Percentiles rank a stretch among this genome's conserved stretches.
phyloP scores from a whole-genome alignment of 2,329 filamentous ascomycete genomes.

The Knufia fluminis region DNA sequence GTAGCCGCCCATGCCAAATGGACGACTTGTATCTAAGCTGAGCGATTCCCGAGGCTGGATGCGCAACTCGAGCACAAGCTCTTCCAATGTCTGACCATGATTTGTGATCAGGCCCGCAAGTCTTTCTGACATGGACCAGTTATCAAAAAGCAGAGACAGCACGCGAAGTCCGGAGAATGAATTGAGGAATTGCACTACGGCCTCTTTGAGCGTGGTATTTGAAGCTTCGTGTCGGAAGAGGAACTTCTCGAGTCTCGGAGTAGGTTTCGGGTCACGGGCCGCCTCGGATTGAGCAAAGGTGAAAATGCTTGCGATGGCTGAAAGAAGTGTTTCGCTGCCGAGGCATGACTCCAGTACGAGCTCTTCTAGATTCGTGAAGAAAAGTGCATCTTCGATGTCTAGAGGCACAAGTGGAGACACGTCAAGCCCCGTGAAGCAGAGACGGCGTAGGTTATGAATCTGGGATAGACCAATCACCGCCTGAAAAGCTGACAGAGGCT shows the following conservation, averaged over 20 bases:
- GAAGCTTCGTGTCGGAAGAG: slow-evolving; percentile 20
- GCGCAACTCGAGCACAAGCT: slow-evolving; percentile 21
- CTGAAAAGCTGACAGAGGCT: slow-evolving; percentile 16
- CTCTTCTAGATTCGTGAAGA: slow-evolving; percentile 18
- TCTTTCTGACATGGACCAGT: slow-evolving; percentile 18
- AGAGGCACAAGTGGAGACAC: slow-evolving; percentile 14
- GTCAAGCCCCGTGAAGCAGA: slow-evolving; percentile 18
- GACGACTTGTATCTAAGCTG: slow-evolving; percentile 20
- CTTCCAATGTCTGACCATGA: slow-evolving; percentile 20
- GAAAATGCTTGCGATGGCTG: slow-evolving; percentile 16
- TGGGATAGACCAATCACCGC: slow-evolving; percentile 13
- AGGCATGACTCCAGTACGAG: slow-evolving; percentile 20
- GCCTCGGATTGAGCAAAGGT: slow-evolving; percentile 14
- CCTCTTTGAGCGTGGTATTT: slow-evolving; percentile 15
- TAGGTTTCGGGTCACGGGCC: slow-evolving; percentile 12
- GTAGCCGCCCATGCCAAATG: slow-evolving; percentile 22
- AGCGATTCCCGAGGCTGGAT: slow-evolving; percentile 23
- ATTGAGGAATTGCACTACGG: slow-evolving; percentile 17
- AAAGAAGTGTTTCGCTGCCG: slow-evolving; percentile 17
- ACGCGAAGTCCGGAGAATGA: slow-evolving; percentile 21
- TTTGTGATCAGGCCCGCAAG: slow-evolving; percentile 16
- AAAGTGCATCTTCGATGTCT: slow-evolving; percentile 14
- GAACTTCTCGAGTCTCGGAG: slow-evolving; percentile 17
- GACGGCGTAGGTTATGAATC: slow-evolving; percentile 15
- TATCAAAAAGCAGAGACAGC: slow-evolving; percentile 22